Conservation (phyloP, 2,329 filamentous ascomycete species). For the Aspergillus brasiliensis region DNA sequence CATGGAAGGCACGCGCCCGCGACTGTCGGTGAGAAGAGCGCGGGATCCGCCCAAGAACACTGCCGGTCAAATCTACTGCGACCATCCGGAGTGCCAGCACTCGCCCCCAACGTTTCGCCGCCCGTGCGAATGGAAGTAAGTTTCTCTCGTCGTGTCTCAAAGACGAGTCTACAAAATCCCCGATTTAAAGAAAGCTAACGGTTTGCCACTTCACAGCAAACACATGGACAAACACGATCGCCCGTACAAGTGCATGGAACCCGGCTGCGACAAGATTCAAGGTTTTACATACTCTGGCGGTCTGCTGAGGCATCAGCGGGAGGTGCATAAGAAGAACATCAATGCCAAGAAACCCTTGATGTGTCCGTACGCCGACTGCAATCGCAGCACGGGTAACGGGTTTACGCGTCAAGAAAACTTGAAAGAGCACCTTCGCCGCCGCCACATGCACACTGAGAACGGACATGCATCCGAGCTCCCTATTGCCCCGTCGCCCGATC, state of each 20-base stretch:
- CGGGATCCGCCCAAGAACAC: slow-evolving; percentile 63
- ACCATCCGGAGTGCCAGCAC: slow-evolving; percentile 68
- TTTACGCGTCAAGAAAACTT: slow-evolving; percentile 94
- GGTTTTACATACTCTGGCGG: slow-evolving; percentile 96
- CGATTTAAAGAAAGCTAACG: slow-evolving; percentile 22
- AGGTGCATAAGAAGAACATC: slow-evolving; percentile 88
- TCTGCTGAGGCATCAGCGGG: slow-evolving; percentile 83
- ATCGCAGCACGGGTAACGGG: slow-evolving; percentile 81
- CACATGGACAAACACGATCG: slow-evolving; percentile 98
- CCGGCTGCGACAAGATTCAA: slow-evolving; percentile 86
- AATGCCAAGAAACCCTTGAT: slow-evolving; percentile 84
- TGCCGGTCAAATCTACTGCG: slow-evolving; percentile 77
- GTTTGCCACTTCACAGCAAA: slow-evolving; percentile 61
- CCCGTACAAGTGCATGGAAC: slow-evolving; percentile 80
- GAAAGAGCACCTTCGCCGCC: slow-evolving; percentile 86
- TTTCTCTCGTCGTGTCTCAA: slow-evolving; percentile 34
- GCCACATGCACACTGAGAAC: slow-evolving; percentile 65
- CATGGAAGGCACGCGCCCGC: slow-evolving; percentile 41
- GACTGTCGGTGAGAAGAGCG: slow-evolving; percentile 45
- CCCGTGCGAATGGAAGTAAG: slow-evolving; percentile 94
- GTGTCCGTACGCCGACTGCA: slow-evolving; percentile 85
- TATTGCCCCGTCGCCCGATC: slow-evolving; percentile 32
- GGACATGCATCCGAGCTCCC: slow-evolving; percentile 33
- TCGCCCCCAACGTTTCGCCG: slow-evolving; percentile 69
- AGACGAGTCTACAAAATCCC: neutral